Base-by-base conservation (phyloP, 2,329 filamentous ascomycete genomes). In the Pseudogymnoascus sp. region DNA sequence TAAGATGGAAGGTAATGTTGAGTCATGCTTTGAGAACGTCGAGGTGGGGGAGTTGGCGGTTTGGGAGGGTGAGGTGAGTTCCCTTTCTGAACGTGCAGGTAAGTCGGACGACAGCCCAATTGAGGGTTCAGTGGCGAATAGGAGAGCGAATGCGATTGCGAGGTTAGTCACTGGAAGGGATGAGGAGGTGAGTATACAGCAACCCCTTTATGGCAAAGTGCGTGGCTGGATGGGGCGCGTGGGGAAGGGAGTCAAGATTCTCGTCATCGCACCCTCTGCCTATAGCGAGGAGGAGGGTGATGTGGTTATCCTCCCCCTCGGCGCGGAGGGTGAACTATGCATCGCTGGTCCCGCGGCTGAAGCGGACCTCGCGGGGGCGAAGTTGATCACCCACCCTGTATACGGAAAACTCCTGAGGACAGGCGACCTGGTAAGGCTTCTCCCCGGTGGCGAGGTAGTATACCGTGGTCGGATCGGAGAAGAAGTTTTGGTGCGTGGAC, bases 401-500 rank as follows among this genome's bases (percentile, higher is more conserved):
- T 4, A 58, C 33, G 92, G 92, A 1, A 83, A 85, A 1, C 74
- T 97, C 0, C 96, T 96, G 70, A 83, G 89, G 10, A 92, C 88
- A 35, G 92, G 92, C 0, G 92, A 97, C 69, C 80, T 90, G 68
- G 92, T 91, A 0, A 81, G 90, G 18, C 82, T 96, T 75, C 81
- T 96, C 85, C 0, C 60, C 60, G 88, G 95, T 69, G 88, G 89
- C 0, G 88, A 87, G 0, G 78, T 97, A 6, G 74, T 89, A 3
- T 89, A 94, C 40, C 74, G 84, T 8, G 89, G 90, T 13, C 82
- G 90, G 37, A 78, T 87, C 21, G 91, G 95, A 67, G 88, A 88
- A 64, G 90, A 95, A 72, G 79, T 94, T 61, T 96, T 95, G 71
- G 79, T 96, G 8, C 82, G 90, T 48, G 91, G 92, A 0, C 88